A percentile compares a stretch with the other conserved stretches of the same genome.
Evolutionary conservation across 352 stramenopile genomes (phyloP).

Genomic region (Elongisporangium senticosum): DNA sequence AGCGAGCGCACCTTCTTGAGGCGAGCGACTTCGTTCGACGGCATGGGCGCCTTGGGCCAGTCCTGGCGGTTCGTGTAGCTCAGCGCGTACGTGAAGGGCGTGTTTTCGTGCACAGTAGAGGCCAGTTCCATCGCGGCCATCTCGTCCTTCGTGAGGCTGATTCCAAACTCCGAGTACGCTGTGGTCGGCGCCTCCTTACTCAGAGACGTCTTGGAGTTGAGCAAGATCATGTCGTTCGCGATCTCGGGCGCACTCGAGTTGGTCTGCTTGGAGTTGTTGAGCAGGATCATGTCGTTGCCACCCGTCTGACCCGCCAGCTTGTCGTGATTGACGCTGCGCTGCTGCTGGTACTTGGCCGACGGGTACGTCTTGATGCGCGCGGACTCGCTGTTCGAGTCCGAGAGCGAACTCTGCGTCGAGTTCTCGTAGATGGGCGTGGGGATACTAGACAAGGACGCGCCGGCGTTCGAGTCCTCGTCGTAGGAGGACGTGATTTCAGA

Average conservation of each 20-base stretch:
- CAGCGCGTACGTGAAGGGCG: conserved; percentile 72
- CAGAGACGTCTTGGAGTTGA: conserved; percentile 14
- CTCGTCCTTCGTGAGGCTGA: conserved; percentile 44
- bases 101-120: conserved; percentile 67
- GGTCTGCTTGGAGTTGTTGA: conserved; percentile 15
- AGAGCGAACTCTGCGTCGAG: conserved; percentile 35
- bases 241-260: conserved; percentile 12
- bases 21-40: conserved; percentile 49
- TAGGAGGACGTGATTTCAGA: conserved; percentile 40
- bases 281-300: conserved; percentile 53
- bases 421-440: conserved; percentile 28
- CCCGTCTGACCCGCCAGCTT: neutral
- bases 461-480: conserved; percentile 35
- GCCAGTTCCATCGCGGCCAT: conserved; percentile 53
- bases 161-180: conserved; percentile 29
- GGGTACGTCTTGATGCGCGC: conserved; percentile 43
- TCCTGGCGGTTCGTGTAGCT: conserved; percentile 78
- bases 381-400: conserved; percentile 50
- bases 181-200: neutral
- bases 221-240: conserved; percentile 11
- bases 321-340: neutral
- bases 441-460: conserved; percentile 12
- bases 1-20: conserved; percentile 70
- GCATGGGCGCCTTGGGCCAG: conserved; percentile 76
- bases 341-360: conserved; percentile 5